Evolutionary conservation across 345 rosid genomes (phyloP), one percentile per base, ranked within the genome.

Genomic region (Arabidopsis suecica): DNA sequence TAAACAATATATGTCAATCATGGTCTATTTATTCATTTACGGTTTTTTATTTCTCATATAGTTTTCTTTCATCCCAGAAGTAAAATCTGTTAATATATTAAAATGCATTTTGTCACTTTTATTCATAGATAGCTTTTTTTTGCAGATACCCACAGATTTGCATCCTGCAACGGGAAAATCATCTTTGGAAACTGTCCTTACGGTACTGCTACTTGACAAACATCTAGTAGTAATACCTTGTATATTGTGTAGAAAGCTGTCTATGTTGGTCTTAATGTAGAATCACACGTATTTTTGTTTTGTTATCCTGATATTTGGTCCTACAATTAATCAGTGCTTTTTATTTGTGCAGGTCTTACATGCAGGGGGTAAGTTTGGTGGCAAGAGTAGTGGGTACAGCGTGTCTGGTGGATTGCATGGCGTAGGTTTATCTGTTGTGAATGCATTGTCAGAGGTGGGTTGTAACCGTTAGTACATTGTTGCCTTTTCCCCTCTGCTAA

Each of bases 331-430:
- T n/a, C 28, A 0, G 40, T 77, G 10, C 50, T 50, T 49, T 58
- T 40, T 76, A 33, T 69, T 57, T 67, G 32, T 82, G 81, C 87
- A 95, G 99, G 85, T 92, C 78, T 81, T 95, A 82, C 99, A 95
- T 75, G 99, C 99, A 65, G 97, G 97, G 47, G 97, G 97, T 41
- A 95, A 95, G 78, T 95, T 92, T 89, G 99, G 97, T 60, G 99
- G 99, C 65, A 83, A 88, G 68, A 89, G 91, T 72, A 92, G 97
- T 63, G 99, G 99, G n/a, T 95, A 95, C 68, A 90, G 81, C 70
- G 97, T 95, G 51, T 95, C 99, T 70, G 99, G 99, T 64, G 97
- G 97, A 69, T 75, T 95, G 71, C 97, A 95, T 63, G 99, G 99
- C 71, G 99, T 95, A 48, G 99, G 99, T 65, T 88, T 95, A 72